Evolutionary conservation across 805 yeast species (phyloP), one percentile per base, ranked within the genome.

Genomic region (Candida nanaspora): DNA sequence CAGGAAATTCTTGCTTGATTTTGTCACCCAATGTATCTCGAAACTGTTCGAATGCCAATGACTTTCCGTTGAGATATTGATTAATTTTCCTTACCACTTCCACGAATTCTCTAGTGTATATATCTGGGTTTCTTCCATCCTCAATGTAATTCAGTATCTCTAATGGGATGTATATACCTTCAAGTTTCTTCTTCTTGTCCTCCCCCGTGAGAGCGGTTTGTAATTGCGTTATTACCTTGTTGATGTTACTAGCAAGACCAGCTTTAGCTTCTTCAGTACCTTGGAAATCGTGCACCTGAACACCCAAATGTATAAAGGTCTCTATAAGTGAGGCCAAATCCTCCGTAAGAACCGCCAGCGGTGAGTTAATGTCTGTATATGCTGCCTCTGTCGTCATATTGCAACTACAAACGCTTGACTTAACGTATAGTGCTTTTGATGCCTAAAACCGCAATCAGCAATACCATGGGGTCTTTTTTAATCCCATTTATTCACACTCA

Each of bases 41-140:
- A 47, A 89, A 71, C 41, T 74, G 45, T 16, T 43, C 47, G 26
- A 56, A 55, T 3, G 88, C 96, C 33, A 65, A 53, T 74, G 86
- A 78, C 59, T 86, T 86, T 4, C 96, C 98, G 53, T 87, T 76
- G 41, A 93, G 69, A 48, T 82, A 78, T 53, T 94, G 96, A 55
- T 93, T 93, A 35, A 88, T 80, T 51, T 86, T 81, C 31, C 88
- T 80, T n/a, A 93, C 83, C 28, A 91, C 86, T 57, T 93, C 98
- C 14, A 91, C 86, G 63, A 93, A 93, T 63, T 93, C 98, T 57
- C 98, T 74, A 1, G 98, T 88, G 61, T 93, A 93, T 31, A 93
- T 88, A 56, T 93, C 98, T 0, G 98, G 98, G 56, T 93, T 93
- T 50, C 98, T 70, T 2, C 98, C 98, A 54, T 87, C 95, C 56